Conservation (phyloP, 352 stramenopile species). For the Globisporangium camurandrum region DNA sequence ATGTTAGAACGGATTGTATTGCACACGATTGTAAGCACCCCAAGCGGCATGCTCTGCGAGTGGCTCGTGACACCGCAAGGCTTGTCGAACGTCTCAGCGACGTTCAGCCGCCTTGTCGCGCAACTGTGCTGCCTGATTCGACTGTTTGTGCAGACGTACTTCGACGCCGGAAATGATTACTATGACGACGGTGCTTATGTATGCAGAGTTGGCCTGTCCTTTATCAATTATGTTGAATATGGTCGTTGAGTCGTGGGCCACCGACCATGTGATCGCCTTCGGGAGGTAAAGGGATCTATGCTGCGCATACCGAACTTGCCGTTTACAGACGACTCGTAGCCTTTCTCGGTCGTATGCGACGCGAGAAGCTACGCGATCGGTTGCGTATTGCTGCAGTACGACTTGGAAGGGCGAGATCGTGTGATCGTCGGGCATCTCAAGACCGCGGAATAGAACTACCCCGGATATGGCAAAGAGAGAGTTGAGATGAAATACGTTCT, state of each 20-base stretch:
- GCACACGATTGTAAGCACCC: constrained; percentile 16
- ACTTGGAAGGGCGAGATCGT: constrained; percentile 10
- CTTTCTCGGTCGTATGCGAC: not conserved
- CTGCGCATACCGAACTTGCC: no score
- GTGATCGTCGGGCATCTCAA: constrained; percentile 13
- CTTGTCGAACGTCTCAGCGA: constrained; percentile 5
- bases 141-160: constrained; percentile 13
- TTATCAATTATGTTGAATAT: no score
- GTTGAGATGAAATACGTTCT: constrained; percentile 23
- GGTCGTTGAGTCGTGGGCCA: no score
- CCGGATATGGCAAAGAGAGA: constrained; percentile 17
- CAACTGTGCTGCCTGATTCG: constrained; percentile 6
- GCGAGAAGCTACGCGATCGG: not conserved
- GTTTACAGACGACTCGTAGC: constrained; percentile 5
- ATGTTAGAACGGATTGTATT: constrained; percentile 13
- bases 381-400: not conserved
- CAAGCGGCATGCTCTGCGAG: constrained; percentile 17
- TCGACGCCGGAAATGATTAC: constrained; percentile 12
- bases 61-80: constrained; percentile 13
- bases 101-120: constrained; percentile 20
- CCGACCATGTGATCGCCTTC: no score
- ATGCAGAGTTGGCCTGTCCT: no score
- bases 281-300: no score
- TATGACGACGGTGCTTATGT: constrained; percentile 11
- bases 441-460: constrained; percentile 13